Percentiles rank a stretch among this genome's conserved stretches.
These are phyloP conservation scores for Adansonia madagascariensis DNA, from an alignment of 441 rosid genomes.

Conservation along the genomic window DNA sequence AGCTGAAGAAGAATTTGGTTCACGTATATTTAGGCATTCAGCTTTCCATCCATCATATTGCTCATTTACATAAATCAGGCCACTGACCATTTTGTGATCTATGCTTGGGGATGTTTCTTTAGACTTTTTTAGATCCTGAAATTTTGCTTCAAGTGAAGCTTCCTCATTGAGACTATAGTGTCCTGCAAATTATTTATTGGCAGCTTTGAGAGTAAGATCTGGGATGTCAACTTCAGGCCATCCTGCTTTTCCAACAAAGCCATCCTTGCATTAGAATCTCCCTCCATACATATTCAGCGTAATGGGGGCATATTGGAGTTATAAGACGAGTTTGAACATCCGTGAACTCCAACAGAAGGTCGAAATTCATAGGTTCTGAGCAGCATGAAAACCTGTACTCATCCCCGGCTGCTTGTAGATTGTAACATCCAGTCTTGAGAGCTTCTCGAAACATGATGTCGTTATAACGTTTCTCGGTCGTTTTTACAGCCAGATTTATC, in stretches of 20 bases:
- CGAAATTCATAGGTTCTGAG: conserved; percentile 63
- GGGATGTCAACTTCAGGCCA: conserved; percentile 73
- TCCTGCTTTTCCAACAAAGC: conserved; percentile 74
- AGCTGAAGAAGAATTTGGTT: neutral
- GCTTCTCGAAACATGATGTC: conserved; percentile 86
- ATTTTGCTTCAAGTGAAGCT: conserved; percentile 30
- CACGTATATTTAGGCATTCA: neutral
- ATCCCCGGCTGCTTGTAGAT: conserved; percentile 88
- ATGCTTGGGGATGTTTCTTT: neutral
- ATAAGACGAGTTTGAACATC: conserved; percentile 88
- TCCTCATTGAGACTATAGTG: conserved; percentile 65
- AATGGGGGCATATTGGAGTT: conserved; percentile 87
- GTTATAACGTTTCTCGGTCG: conserved; percentile 64
- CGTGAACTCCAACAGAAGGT: conserved; percentile 65
- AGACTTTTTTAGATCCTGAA: neutral
- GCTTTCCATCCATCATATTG: neutral
- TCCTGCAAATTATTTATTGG: conserved; percentile 85
- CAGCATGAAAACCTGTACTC: conserved; percentile 86
- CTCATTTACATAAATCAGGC: neutral
- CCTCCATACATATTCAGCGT: conserved; percentile 86
- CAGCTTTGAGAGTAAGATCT: conserved; percentile 70
- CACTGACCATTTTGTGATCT: neutral
- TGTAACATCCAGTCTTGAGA: conserved; percentile 79
- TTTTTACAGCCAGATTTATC: conserved; percentile 66
- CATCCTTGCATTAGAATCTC: conserved; percentile 66